These are phyloP conservation scores for Oryza coarctata DNA, from an alignment of 176 grass and related monocot genomes.

Conservation along the genomic window DNA sequence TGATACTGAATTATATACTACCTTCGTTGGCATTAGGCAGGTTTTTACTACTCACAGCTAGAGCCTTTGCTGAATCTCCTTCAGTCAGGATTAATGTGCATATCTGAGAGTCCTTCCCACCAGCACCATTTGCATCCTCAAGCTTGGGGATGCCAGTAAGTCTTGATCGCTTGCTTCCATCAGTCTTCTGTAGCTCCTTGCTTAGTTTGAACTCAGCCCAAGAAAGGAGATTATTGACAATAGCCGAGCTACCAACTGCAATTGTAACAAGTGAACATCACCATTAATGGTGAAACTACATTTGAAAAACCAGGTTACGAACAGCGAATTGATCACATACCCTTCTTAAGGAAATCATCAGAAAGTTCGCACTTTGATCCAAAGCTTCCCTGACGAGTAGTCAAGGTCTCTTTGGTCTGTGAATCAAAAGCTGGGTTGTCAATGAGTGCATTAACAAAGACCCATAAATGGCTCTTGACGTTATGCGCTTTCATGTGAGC, in stretches of 20 bases:
- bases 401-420: constrained; percentile 95
- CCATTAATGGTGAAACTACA: background rate
- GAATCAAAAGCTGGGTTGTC: constrained; percentile 97
- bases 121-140: constrained; percentile 95
- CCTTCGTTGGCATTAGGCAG: background rate
- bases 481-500: constrained; percentile 79
- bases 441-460: constrained; percentile 89
- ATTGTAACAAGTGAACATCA: constrained; percentile 5
- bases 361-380: constrained; percentile 79
- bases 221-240: constrained; percentile 65
- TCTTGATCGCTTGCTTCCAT: constrained; percentile 72
- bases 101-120: constrained; percentile 61
- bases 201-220: constrained; percentile 91
- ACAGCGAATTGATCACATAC: constrained; percentile 29
- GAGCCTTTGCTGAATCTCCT: constrained; percentile 96
- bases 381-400: constrained; percentile 81
- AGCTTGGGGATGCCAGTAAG: constrained; percentile 77
- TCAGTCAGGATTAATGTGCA: constrained; percentile 95
- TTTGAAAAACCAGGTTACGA: background rate
- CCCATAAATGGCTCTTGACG: constrained; percentile 80
- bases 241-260: constrained; percentile 62
- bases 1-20: too few species aligned
- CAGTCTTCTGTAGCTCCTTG: constrained; percentile 94
- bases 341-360: constrained; percentile 61
- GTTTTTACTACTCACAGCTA: constrained; percentile 59